Evolutionary conservation across 1,284 basidiomycete species (phyloP), one percentile per base, ranked within the genome.

Genomic region (Moesziomyces aphidis): DNA sequence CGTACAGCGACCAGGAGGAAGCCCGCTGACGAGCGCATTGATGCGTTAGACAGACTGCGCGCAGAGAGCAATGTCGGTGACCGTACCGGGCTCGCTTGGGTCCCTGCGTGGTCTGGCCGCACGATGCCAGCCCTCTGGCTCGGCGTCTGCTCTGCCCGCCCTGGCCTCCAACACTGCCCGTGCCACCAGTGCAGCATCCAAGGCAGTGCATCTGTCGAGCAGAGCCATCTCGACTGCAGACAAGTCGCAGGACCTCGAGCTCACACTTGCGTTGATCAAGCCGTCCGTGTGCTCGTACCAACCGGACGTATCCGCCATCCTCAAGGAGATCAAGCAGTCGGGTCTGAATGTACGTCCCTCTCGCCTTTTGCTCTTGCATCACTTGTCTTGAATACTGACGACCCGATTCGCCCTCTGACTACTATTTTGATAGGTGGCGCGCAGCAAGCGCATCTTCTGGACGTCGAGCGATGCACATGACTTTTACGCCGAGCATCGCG

Each of bases 191-290:
- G 39, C 39, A 19, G 6, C 17, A 8, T 3, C 39, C 3, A 42
- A 42, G 6, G 39, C 39, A 42, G 19, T 2, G 6, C 39, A 42
- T 5, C 19, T 15, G 15, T 42, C 17, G 1, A 17, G 39, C 15
- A 17, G 39, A 42, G 19, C 19, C 17, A 43, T 21, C 26, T 19
- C 26, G 43, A 24, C 44, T 9, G 6, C 46, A 13, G 15, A 22
- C 1, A 19, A 28, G 2, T 8, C 36, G 9, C 42, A 49, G 1
- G 47, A 64, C 5, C 66, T 76, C 13, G 56, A 84, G 45, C 57
- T 84, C 6, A 84, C 80, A 4, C 68, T 84, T 13, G 83, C 77
- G 1, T 73, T 84, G 4, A 56, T 84, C 48, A 84, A 84, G 63
- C 83, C 83, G 1, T 78, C 80, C 9, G 73, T 83, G 17, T 79